phyloP scores from a whole-genome alignment of 2,329 filamentous ascomycete genomes.

The Penicillium sp. region DNA sequence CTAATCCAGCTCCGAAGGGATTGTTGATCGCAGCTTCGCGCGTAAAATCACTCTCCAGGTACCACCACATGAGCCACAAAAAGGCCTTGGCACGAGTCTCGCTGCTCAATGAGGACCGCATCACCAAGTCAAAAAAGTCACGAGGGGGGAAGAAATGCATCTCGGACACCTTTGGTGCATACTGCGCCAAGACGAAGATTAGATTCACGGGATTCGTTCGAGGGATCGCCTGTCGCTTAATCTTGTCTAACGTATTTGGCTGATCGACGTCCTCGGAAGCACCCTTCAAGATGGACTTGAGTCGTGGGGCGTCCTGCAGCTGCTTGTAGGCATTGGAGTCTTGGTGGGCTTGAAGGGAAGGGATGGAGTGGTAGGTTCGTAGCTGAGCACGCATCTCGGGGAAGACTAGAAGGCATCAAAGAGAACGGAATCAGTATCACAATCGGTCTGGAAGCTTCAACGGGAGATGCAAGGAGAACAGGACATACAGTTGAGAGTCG shows the following conservation, averaged over 20 bases:
- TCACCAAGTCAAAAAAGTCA: constrained; percentile 96
- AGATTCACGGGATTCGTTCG: constrained; percentile 96
- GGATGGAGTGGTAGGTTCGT: constrained; percentile 96
- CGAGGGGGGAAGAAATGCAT: constrained; percentile 80
- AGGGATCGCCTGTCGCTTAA: constrained; percentile 68
- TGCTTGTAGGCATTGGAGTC: constrained; percentile 97
- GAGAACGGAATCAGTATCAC: constrained; percentile 4
- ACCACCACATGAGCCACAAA: constrained; percentile 99
- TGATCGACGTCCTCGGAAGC: constrained; percentile 90
- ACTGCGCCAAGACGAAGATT: constrained; percentile 90
- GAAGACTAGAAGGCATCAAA: constrained; percentile 66
- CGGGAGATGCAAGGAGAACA: neutral
- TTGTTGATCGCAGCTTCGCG: constrained; percentile 85
- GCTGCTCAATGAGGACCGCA: constrained; percentile 83
- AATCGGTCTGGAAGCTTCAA: neutral
- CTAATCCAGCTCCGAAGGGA: constrained; percentile 70
- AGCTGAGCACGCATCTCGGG: constrained; percentile 98
- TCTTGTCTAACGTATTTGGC: constrained; percentile 78
- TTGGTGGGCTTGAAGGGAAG: constrained; percentile 90
- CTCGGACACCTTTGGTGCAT: constrained; percentile 88
- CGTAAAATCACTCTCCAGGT: constrained; percentile 92
- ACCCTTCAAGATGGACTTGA: constrained; percentile 97
- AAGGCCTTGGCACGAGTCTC: constrained; percentile 83
- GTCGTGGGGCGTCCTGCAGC: constrained; percentile 88
- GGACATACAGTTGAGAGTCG: constrained; percentile 85